phyloP scores from a whole-genome alignment of 2,329 filamentous ascomycete species.

The Tricladium varicosporioides region DNA sequence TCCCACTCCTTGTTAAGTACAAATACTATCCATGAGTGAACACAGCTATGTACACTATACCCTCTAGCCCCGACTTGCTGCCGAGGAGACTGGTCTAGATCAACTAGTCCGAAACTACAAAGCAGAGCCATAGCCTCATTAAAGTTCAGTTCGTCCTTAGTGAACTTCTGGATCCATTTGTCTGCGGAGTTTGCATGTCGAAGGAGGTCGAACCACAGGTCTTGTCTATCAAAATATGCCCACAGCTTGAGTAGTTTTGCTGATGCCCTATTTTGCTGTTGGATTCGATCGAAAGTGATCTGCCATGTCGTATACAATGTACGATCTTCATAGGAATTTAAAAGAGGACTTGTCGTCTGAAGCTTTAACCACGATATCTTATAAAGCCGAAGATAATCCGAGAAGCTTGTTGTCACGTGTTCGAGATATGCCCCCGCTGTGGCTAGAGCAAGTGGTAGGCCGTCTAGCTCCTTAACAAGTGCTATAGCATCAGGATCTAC shows the following conservation, averaged over 20 bases:
- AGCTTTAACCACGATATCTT: conserved; percentile 16
- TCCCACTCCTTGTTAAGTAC: no score
- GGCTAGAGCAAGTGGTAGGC: conserved; percentile 7
- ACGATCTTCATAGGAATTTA: conserved; percentile 19
- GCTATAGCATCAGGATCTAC: no score
- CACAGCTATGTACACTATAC: no score
- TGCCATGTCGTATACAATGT: conserved; percentile 31
- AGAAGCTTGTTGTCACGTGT: conserved; percentile 12
- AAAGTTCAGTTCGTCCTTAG: no score
- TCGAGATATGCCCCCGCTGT: conserved; percentile 13
- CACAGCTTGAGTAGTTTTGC: conserved; percentile 40
- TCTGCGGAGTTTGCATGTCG: conserved; percentile 14
- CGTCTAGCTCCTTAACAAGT: no score
- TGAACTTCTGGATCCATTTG: no score
- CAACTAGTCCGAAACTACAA: no score
- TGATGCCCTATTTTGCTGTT: conserved; percentile 26
- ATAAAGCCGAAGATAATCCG: conserved; percentile 19
- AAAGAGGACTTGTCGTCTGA: conserved; percentile 6
- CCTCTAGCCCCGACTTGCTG: no score
- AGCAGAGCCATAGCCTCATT: no score
- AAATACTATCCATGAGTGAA: no score
- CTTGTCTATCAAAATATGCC: conserved; percentile 42
- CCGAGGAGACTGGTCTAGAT: no score
- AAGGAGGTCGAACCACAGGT: conserved; percentile 46
- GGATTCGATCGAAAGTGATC: conserved; percentile 39